Evolutionary conservation across 169 alveolate genomes (phyloP), one percentile per base, ranked within the genome.

Genomic region (Plasmodium reichenowi): DNA sequence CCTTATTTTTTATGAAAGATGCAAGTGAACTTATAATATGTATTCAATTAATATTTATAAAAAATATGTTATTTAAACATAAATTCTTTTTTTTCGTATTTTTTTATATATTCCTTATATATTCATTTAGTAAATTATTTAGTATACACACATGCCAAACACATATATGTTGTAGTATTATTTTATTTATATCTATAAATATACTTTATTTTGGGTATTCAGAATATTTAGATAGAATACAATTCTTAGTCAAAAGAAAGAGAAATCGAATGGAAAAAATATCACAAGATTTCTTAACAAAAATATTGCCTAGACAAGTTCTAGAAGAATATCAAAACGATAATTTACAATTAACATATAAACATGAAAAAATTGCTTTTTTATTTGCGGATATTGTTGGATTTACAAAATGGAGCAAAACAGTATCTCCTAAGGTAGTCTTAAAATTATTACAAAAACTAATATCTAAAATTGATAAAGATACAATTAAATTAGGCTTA

Each of bases 311-410:
- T 5, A 96, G 95, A 91, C 96, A 96, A 60, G 97, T 96, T 13
- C 80, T 96, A 91, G 97, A 96, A 80, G 98, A 96, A 91, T 95
- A 94, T 78, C 96, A 94, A 90, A 94, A 92, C 67, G 98, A 96
- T 92, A 95, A 93, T 80, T 91, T 96, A 71, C 89, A 93, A 80
- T 90, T 94, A 93, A 73, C 95, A 6, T 94, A 98, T 83, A 95
- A 93, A n/a, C 98, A 98, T 88, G 98, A 97, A 45, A 95, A 97
- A 88, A 99, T 98, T 72, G 97, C 99, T 20, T 94, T 99, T 70
- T 95, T 99, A 32, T 99, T 97, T 90, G 99, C 99, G 3, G 99
- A 99, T 92, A 99, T 99, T 52, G 98, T 97, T 48, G 99, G 99
- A 13, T 99, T 98, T 86, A 99, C 99, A 26, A 95, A 92, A 22